Evolutionary conservation across 352 stramenopile genomes (phyloP), one percentile per base, ranked within the genome.

Genomic region (Thalassiosira livingstoniorum): DNA sequence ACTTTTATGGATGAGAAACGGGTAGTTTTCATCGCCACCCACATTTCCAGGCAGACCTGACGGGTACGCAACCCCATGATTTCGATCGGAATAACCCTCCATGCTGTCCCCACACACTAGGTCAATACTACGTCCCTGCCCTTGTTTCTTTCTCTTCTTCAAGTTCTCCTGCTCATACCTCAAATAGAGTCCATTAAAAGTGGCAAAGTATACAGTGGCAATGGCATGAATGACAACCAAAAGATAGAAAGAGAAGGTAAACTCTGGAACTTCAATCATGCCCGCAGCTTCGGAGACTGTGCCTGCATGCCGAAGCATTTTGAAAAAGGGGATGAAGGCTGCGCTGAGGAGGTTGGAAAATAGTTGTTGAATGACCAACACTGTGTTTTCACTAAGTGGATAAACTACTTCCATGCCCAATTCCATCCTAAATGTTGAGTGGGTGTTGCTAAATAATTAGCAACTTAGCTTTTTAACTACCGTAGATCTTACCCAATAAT

Each of bases 361-460:
- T 0, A 95, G 80, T 72, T 95, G 91, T 62, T 95, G 91, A 61
- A 95, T 93, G 2, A 95, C 91, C 21, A 95, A 70, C n/a, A 95
- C 91, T 3, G 89, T 93, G 55, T 95, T 95, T 55, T 94, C 91
- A 64, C 85, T 92, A 11, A 93, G 63, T 3, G 91, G 91, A 63
- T 94, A 95, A 2, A 87, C 89, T 5, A 94, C 91, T 62, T 95
- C 91, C 10, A 94, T 87, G 60, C 89, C 90, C 32, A 95, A 76
- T 71, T 94, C 91, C 0, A 89, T 95, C n/a, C n/a, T n/a, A n/a
- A n/a, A n/a, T n/a, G n/a, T n/a, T n/a, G n/a, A n/a, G n/a, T n/a
- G n/a, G n/a, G n/a, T n/a, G n/a, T n/a, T n/a, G n/a, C n/a, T n/a
- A n/a, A n/a, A n/a, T n/a, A n/a, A n/a, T n/a, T n/a, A n/a, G n/a